Conservation (phyloP, 352 stramenopile genomes). For the Phytophthora tentaculata region DNA sequence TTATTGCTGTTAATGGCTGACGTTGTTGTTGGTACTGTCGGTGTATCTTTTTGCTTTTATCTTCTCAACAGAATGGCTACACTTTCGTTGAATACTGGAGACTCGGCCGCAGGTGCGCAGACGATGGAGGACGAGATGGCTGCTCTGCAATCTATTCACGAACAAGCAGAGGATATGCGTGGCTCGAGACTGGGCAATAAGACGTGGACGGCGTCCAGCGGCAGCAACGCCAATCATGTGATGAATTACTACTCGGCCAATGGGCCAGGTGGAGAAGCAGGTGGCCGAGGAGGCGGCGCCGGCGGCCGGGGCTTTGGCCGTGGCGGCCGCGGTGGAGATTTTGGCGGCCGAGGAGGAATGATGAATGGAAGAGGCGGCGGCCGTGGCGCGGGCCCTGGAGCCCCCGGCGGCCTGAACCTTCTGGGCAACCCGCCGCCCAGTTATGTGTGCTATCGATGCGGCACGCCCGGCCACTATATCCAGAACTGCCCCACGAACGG, state of each 20-base stretch:
- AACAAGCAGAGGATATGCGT: slow-evolving; percentile 85
- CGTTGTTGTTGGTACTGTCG: slow-evolving; percentile 11
- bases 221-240: slow-evolving; percentile 82
- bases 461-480: slow-evolving; percentile 87
- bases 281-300: slow-evolving; percentile 45
- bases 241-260: slow-evolving; percentile 76
- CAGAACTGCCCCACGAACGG: slow-evolving; percentile 91
- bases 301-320: slow-evolving; percentile 55
- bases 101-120: slow-evolving; percentile 54
- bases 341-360: slow-evolving; percentile 50
- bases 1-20: slow-evolving; percentile 25
- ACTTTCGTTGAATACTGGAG: slow-evolving; percentile 26
- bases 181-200: slow-evolving; percentile 83
- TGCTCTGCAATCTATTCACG: slow-evolving; percentile 83
- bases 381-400: slow-evolving; percentile 36
- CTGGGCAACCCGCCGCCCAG: slow-evolving; percentile 76
- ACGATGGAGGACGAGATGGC: slow-evolving; percentile 88
- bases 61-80: slow-evolving; percentile 36
- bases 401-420: slow-evolving; percentile 17
- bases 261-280: slow-evolving; percentile 40
- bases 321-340: slow-evolving; percentile 46
- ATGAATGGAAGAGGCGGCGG: slow-evolving; percentile 57
- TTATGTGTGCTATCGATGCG: slow-evolving; percentile 89
- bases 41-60: slow-evolving; percentile 18
- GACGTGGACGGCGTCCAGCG: slow-evolving; percentile 77